These are phyloP conservation scores for Dendrocalamus latiflorus DNA, from an alignment of 202 grass and related monocot genomes.

Conservation along the genomic window DNA sequence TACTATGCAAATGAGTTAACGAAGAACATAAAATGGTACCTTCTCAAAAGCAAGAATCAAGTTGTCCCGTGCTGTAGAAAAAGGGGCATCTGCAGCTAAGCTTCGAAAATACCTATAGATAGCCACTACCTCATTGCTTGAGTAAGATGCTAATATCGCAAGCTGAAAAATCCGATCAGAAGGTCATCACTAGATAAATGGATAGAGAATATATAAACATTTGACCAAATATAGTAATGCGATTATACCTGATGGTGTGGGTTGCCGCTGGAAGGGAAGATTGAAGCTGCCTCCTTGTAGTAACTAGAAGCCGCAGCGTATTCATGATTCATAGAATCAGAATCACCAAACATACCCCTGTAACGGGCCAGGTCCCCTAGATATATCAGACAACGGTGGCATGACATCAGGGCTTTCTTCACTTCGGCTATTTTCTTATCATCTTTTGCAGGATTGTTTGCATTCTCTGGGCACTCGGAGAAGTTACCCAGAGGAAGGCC, in stretches of 20 bases:
- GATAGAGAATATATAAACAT: neutral
- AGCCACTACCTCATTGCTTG: constrained; percentile 51
- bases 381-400: constrained; percentile 71
- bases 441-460: constrained; percentile 34
- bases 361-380: constrained; percentile 73
- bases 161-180: neutral
- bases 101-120: constrained; percentile 76
- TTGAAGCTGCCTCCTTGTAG: constrained; percentile 58
- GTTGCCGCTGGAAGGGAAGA: constrained; percentile 62
- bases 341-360: constrained; percentile 66
- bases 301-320: constrained; percentile 62
- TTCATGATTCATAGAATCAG: constrained; percentile 50
- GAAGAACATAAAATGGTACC: neutral
- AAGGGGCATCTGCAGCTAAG: constrained; percentile 69
- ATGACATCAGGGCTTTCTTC: constrained; percentile 64
- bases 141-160: constrained; percentile 69
- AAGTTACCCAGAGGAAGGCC: constrained; percentile 61
- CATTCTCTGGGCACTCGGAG: constrained; percentile 31
- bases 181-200: neutral
- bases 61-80: constrained; percentile 68
- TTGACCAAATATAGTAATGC: neutral
- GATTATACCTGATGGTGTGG: constrained; percentile 51
- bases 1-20: neutral
- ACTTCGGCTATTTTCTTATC: constrained; percentile 42
- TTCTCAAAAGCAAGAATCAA: constrained; percentile 77